Base-by-base conservation (phyloP, 2,329 filamentous ascomycete genomes). In the Trichoderma sp. region DNA sequence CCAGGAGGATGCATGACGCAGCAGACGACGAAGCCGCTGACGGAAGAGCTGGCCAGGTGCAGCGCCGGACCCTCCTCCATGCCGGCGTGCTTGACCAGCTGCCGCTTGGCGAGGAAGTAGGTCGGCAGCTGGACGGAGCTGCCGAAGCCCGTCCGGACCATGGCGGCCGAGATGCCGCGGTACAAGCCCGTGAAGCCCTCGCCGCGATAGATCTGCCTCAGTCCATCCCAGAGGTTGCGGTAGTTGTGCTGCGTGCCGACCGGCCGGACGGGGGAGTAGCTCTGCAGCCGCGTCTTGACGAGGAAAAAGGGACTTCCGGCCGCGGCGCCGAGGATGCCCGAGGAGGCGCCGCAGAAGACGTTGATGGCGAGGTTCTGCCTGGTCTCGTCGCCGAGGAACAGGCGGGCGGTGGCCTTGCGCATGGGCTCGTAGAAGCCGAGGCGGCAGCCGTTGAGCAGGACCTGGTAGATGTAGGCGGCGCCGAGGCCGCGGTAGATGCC, bases 161-260 rank as follows among this genome's bases (percentile, higher is more conserved):
- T 97, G 24, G 95, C 93, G 3, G 95, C 94, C 3, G 88, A 89
- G 1, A 98, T 91, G 65, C 95, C 95, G 65, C 95, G 85, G 79
- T 98, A 99, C 26, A 98, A 79, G 1, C 95, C 95, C 63, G 81
- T 81, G 41, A 94, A 72, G 2, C 95, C 95, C 77, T 98, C 95
- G 3, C 79, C 78, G 17, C 79, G 77, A 77, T 92, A 93, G 69
- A 99, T 97, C 74, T 91, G 88, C 30, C 82, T 80, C 76, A 97
- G 81, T 12, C 94, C 95, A 75, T 99, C 92, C 68, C 88, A 77
- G 0, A 94, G 92, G 77, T 93, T 94, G 70, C 85, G 87, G 79
- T 99, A 99, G 69, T 88, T 83, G 78, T 99, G 95, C 76, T 99
- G 95, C n/a, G 95, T 98, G 63, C 95, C 95, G 50, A 98, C 93